These are phyloP conservation scores for Aspergillus arachidicola DNA, from an alignment of 2,329 filamentous ascomycete species.

Conservation along the genomic window DNA sequence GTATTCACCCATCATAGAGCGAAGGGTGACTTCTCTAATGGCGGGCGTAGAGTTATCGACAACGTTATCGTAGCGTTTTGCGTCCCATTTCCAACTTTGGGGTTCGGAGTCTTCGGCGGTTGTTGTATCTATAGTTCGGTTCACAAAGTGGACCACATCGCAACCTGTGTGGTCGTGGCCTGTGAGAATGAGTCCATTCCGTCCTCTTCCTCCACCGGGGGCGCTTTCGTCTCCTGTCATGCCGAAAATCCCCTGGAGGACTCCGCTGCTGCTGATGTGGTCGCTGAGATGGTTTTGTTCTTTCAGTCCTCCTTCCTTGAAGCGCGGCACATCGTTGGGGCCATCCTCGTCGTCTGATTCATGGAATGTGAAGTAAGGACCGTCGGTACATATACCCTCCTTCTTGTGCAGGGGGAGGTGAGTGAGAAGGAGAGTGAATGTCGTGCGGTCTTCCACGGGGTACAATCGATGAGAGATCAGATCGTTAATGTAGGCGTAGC, in stretches of 20 bases:
- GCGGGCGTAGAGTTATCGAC: conserved; percentile 31
- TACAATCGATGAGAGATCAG: conserved; percentile 59
- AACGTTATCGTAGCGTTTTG: conserved; percentile 30
- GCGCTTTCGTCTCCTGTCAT: conserved; percentile 66
- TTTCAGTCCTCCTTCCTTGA: conserved; percentile 55
- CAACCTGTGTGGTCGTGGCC: conserved; percentile 96
- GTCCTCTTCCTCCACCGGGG: conserved; percentile 64
- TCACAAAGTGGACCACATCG: conserved; percentile 81
- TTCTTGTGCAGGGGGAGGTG: conserved; percentile 90
- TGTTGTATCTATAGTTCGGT: conserved; percentile 51
- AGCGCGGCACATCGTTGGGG: conserved; percentile 39
- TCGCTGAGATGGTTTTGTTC: conserved; percentile 90
- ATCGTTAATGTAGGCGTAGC: conserved; percentile 71
- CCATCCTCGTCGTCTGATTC: conserved; percentile 66
- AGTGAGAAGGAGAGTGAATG: conserved; percentile 82
- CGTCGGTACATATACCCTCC: conserved; percentile 79
- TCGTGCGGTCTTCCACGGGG: conserved; percentile 63
- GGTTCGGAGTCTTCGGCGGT: conserved; percentile 6
- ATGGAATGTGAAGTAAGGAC: conserved; percentile 81
- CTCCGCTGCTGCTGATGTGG: conserved; percentile 66
- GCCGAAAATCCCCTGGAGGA: conserved; percentile 84
- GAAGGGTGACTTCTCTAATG: conserved; percentile 85
- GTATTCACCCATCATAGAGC: conserved; percentile 98
- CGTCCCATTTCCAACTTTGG: conserved; percentile 38
- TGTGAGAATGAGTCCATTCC: conserved; percentile 79